Evolutionary conservation across 805 yeast genomes (phyloP).

Genomic region (Candida succiphila): DNA sequence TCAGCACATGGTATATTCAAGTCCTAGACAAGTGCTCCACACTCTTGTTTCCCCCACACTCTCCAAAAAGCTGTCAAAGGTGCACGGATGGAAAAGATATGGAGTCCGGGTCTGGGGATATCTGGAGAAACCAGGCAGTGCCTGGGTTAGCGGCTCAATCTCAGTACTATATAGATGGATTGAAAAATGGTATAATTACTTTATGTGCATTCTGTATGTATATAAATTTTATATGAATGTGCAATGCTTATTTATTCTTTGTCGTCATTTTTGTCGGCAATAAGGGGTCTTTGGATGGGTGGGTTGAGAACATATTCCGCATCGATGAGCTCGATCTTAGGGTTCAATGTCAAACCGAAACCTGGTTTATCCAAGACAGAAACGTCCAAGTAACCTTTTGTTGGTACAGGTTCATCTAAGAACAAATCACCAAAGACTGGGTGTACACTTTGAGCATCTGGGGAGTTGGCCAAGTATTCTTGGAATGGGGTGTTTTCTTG

Average conservation of each 20-base stretch:
- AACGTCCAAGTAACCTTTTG: slow-evolving; percentile 30
- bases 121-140: too few relatives aligned
- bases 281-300: slow-evolving; percentile 27
- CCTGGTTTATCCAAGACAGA: slow-evolving; percentile 36
- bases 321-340: slow-evolving; percentile 28
- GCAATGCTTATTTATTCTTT: slow-evolving; percentile 3
- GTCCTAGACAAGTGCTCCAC: too few relatives aligned
- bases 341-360: slow-evolving; percentile 37
- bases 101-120: too few relatives aligned
- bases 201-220: neutral
- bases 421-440: slow-evolving; percentile 40
- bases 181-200: too few relatives aligned
- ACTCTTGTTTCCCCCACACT: too few relatives aligned
- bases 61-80: too few relatives aligned
- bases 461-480: slow-evolving; percentile 40
- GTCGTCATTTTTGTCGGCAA: slow-evolving; percentile 3
- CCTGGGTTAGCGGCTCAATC: too few relatives aligned
- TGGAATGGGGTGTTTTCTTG: slow-evolving; percentile 43
- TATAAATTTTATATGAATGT: too few relatives aligned
- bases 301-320: slow-evolving; percentile 30
- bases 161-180: too few relatives aligned
- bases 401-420: slow-evolving; percentile 37
- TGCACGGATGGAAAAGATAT: too few relatives aligned
- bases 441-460: slow-evolving; percentile 24
- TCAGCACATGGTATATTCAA: too few relatives aligned